Percentiles rank a stretch among this genome's conserved stretches.
Conservation (phyloP, 192 early-diverging fungal genomes). For the Piromyces finnis region DNA sequence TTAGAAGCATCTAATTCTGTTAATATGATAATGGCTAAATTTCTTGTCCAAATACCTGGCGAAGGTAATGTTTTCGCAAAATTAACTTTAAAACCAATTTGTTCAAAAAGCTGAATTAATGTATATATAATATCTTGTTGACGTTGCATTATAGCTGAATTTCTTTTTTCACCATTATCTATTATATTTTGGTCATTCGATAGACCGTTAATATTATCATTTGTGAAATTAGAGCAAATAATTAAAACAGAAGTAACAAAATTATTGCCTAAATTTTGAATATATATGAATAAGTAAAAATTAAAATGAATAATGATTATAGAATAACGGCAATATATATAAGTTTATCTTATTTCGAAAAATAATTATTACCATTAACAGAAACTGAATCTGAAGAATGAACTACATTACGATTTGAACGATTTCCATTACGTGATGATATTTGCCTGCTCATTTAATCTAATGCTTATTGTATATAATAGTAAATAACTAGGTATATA, state of each 20-base stretch:
- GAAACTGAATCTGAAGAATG: no score
- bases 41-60: neutral
- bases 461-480: no score
- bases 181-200: neutral
- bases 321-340: no score
- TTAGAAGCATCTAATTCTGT: neutral
- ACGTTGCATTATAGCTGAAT: neutral
- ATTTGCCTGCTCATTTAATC: no score
- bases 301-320: no score
- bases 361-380: no score
- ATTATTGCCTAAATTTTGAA: neutral
- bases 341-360: no score
- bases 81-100: neutral
- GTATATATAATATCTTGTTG: neutral
- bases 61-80: neutral
- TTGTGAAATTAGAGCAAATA: neutral
- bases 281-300: no score
- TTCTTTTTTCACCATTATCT: neutral
- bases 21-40: neutral
- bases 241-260: neutral
- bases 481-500: no score
- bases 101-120: neutral
- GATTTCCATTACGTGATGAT: no score
- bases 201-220: neutral
- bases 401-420: no score